Conservation (phyloP, 768 basidiomycete genomes). For the Pleurotus salmoneostramineus region DNA sequence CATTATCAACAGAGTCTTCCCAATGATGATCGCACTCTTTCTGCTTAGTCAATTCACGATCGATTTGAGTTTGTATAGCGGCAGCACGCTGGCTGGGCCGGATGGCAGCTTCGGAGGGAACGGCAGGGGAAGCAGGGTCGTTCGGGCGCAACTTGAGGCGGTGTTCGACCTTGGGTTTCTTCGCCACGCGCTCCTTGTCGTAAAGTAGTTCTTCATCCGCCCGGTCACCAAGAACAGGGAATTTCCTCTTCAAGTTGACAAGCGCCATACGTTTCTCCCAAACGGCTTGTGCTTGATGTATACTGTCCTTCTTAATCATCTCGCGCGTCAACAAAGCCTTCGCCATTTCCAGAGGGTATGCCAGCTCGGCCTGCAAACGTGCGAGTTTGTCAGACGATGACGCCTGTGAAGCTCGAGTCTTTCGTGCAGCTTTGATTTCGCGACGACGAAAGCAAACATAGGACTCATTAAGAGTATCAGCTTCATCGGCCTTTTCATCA, state of each 20-base stretch:
- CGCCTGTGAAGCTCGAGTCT: constrained; percentile 89
- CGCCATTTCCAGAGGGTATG: constrained; percentile 70
- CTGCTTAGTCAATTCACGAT: constrained; percentile 54
- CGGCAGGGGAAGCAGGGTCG: constrained; percentile 30
- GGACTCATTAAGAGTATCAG: constrained; percentile 85
- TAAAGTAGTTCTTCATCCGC: constrained; percentile 69
- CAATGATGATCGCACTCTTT: constrained; percentile 77
- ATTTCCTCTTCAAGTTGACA: constrained; percentile 77
- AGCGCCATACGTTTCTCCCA: constrained; percentile 79
- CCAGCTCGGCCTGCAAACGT: constrained; percentile 75
- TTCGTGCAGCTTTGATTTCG: constrained; percentile 90
- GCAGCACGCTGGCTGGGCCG: constrained; percentile 65
- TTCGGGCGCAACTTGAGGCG: constrained; percentile 51
- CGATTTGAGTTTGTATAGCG: constrained; percentile 58
- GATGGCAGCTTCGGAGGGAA: constrained; percentile 45
- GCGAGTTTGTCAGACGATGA: constrained; percentile 86
- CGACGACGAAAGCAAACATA: constrained; percentile 97
- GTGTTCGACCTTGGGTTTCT: constrained; percentile 47
- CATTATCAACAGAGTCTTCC: constrained; percentile 82
- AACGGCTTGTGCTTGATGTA: constrained; percentile 53
- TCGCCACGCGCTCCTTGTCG: constrained; percentile 65
- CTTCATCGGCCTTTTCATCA: constrained; percentile 70
- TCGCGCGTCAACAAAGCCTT: constrained; percentile 69
- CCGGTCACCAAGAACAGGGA: constrained; percentile 54
- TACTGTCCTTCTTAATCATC: constrained; percentile 64